Percentiles rank a stretch among this genome's conserved stretches.
Evolutionary conservation across 768 basidiomycete species (phyloP).

Genomic region (Xerocomellus dryophilus): DNA sequence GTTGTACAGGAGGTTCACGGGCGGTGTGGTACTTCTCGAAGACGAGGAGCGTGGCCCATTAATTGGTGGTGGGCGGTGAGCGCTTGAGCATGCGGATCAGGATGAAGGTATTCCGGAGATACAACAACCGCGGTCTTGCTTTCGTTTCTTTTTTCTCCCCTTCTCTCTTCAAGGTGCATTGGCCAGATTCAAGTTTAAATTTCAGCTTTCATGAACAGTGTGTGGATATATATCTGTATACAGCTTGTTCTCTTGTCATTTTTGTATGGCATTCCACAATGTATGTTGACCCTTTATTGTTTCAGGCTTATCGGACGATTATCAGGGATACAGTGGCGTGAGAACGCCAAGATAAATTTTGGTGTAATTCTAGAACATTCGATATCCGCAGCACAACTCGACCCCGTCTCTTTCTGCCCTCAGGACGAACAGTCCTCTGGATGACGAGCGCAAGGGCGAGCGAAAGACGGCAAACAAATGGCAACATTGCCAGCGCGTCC

Average conservation of each 20-base stretch:
- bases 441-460: background rate
- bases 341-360: constrained; percentile 16
- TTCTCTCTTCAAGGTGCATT: background rate
- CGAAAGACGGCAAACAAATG: no score
- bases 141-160: background rate
- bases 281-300: background rate
- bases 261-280: constrained; percentile 6
- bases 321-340: constrained; percentile 7
- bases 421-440: background rate
- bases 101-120: background rate
- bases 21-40: constrained; percentile 56
- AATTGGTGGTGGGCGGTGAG: constrained; percentile 42
- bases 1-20: constrained; percentile 43
- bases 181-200: background rate
- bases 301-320: background rate
- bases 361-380: constrained; percentile 29
- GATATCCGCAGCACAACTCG: constrained; percentile 3
- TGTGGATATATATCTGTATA: constrained; percentile 3
- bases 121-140: background rate
- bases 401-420: background rate
- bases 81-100: background rate
- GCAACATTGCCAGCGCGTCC: no score
- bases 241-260: background rate
- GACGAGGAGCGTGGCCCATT: constrained; percentile 91
- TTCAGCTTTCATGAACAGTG: background rate